phyloP scores from a whole-genome alignment of 345 rosid species.

The Aquilaria malaccensis region DNA sequence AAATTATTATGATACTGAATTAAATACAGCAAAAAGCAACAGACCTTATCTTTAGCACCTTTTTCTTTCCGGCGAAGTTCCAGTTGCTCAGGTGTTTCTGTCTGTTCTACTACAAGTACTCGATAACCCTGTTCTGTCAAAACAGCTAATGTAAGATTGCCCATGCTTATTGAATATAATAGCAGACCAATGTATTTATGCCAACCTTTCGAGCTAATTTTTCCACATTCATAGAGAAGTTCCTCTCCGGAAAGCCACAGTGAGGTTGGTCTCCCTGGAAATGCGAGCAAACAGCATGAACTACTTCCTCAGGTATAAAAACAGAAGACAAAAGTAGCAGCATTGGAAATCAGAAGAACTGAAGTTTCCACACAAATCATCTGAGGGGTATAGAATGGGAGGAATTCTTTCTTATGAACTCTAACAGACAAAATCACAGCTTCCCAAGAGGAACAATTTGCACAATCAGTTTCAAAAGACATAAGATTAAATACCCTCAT shows the following conservation, averaged over 20 bases:
- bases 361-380: too few species aligned
- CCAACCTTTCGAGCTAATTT: constrained; percentile 91
- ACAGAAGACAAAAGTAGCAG: background rate
- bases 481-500: constrained; percentile 68
- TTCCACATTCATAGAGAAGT: constrained; percentile 81
- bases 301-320: background rate
- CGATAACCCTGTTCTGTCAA: constrained; percentile 73
- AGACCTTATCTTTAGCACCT: constrained; percentile 92
- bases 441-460: background rate
- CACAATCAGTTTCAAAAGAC: background rate
- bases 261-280: constrained; percentile 96
- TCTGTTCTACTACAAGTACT: constrained; percentile 95
- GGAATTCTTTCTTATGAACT: background rate
- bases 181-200: background rate
- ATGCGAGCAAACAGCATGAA: constrained; percentile 14
- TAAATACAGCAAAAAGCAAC: constrained; percentile 10
- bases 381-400: background rate
- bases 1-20: background rate
- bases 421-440: background rate
- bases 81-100: constrained; percentile 96
- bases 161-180: constrained; percentile 9
- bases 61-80: constrained; percentile 84
- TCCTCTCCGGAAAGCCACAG: constrained; percentile 98
- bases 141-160: constrained; percentile 19
- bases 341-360: too few species aligned